Evolutionary conservation across 352 stramenopile genomes (phyloP), one percentile per base, ranked within the genome.

Genomic region (Phytophthora sansomeana): DNA sequence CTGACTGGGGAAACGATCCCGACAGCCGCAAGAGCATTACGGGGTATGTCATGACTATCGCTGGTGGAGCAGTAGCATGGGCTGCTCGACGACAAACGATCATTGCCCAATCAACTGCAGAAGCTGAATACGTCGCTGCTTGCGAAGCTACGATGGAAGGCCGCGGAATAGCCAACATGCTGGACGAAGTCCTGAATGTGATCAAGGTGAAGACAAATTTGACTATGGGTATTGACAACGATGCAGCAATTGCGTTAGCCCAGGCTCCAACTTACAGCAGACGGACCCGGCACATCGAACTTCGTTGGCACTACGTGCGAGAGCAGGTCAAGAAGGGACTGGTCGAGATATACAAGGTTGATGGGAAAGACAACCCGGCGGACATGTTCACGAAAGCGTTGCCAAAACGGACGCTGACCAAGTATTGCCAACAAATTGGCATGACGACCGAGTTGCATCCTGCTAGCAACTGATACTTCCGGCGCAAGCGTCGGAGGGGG

Each of bases 1-100:
- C 42, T 17, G 67, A 64, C 17, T 64, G 61, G 46, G 52, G 46
- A 42, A 63, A 69, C 35, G 61, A 69, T 13, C 52, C 51, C 8
- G 44, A 62, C 1, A 43, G 41, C 11, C 33, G 64, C 1, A 72
- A 72, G 19, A 72, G 50, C 14, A 21, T 63, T 0, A 70, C 59
- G 0, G 67, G 51, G 14, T 63, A 29, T n/a, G 46, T 70, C 5
- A 9, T 53, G 7, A 53, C 33, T 13, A 55, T 60, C 41, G 32
- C 51, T 13, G 51, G 55, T 36, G 65, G 58, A n/a, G 58, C 49
- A 2, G 35, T 69, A 1, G 26, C 42, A 3, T 68, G 53, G 57
- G 41, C 24, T 29, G 41, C 57, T 16, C 29, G 58, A 30, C 42
- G 58, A 24, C 56, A 74, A 14, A 65, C 46, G 3, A 60, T 69